Percentiles rank a stretch among this genome's conserved stretches.
phyloP scores from a whole-genome alignment of 2,329 filamentous ascomycete species.

The Pyrenophora teres region DNA sequence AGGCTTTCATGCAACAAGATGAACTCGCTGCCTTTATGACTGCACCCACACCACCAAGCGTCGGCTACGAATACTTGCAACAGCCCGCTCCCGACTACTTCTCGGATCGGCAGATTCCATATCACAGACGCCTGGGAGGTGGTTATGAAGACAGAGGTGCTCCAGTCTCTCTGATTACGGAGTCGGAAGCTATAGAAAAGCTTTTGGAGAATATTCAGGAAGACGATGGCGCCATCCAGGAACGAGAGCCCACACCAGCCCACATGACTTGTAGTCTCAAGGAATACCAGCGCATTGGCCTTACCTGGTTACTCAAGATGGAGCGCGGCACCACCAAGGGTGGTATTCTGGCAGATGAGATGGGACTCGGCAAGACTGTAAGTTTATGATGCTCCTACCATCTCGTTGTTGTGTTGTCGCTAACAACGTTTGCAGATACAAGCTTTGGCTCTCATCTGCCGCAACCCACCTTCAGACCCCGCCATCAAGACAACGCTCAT shows the following conservation, averaged over 20 bases:
- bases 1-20: constrained; percentile 32
- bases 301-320: constrained; percentile 77
- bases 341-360: constrained; percentile 66
- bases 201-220: constrained; percentile 41
- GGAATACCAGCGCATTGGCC: constrained; percentile 78
- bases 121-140: not conserved
- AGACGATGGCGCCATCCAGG: constrained; percentile 51
- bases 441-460: constrained; percentile 75
- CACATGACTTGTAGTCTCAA: constrained; percentile 72
- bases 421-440: constrained; percentile 52
- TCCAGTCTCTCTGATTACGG: constrained; percentile 18
- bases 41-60: constrained; percentile 16
- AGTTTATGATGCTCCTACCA: not conserved
- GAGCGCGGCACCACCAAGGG: constrained; percentile 74
- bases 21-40: constrained; percentile 39
- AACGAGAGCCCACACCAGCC: constrained; percentile 70
- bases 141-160: constrained; percentile 25
- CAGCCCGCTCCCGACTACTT: not conserved
- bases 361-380: constrained; percentile 85
- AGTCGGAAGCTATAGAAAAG: constrained; percentile 34
- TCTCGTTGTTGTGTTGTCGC: not conserved
- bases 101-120: not conserved
- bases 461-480: constrained; percentile 64
- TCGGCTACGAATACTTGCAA: constrained; percentile 22
- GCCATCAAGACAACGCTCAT: constrained; percentile 76